These are phyloP conservation scores for Eruca vesicaria DNA, from an alignment of 441 rosid genomes.

Conservation along the genomic window DNA sequence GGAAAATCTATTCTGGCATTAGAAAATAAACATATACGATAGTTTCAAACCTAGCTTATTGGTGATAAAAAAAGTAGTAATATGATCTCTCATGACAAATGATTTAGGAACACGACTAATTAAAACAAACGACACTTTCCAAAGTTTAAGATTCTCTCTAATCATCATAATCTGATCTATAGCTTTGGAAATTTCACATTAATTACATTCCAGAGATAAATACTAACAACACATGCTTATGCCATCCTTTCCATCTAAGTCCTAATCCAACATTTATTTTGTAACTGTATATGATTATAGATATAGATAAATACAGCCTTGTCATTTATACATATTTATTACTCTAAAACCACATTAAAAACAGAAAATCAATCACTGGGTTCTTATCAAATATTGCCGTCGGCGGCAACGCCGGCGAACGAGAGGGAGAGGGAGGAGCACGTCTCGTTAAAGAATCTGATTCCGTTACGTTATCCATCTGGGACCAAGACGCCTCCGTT, in stretches of 20 bases:
- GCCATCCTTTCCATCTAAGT: neutral
- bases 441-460: conserved; percentile 14
- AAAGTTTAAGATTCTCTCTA: neutral
- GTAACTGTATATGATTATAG: neutral
- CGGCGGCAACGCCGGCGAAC: conserved; percentile 1
- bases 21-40: neutral
- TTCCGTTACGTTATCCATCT: conserved; percentile 1
- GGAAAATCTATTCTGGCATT: neutral
- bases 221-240: conserved; percentile 15
- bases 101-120: neutral
- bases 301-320: neutral
- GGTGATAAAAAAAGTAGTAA: neutral
- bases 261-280: conserved; percentile 6
- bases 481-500: conserved; percentile 22
- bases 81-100: neutral
- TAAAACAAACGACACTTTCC: conserved; percentile 16
- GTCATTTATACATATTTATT: neutral
- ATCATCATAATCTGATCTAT: conserved; percentile 7
- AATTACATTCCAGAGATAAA: neutral
- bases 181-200: neutral
- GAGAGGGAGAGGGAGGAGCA: conserved; percentile 2
- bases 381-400: conserved; percentile 17
- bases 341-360: neutral
- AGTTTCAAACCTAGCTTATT: conserved; percentile 6
- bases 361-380: conserved; percentile 14